A percentile compares a stretch with the other conserved stretches of the same genome.
Conservation (phyloP, 352 stramenopile species). For the Poterioochromonas sp. region DNA sequence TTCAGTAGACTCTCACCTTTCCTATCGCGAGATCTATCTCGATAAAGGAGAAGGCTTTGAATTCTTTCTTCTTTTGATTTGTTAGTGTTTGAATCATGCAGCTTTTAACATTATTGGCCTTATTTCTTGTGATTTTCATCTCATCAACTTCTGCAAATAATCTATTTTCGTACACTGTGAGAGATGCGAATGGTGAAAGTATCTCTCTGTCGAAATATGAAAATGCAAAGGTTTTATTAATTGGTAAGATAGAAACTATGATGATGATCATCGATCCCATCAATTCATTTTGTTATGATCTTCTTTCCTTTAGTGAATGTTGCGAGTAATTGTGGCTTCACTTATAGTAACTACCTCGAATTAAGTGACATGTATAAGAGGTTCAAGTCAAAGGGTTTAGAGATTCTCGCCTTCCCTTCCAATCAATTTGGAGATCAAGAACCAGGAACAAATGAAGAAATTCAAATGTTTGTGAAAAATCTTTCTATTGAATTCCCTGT, state of each 20-base stretch:
- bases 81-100: too few species aligned
- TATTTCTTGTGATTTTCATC: not conserved
- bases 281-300: not conserved
- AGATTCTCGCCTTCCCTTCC: slow-evolving; percentile 55
- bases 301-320: slow-evolving; percentile 46
- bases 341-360: slow-evolving; percentile 51
- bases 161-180: not conserved
- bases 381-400: slow-evolving; percentile 46
- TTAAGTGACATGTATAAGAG: slow-evolving; percentile 49
- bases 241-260: slow-evolving; percentile 10
- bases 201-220: not conserved
- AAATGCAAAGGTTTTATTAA: not conserved
- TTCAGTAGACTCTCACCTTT: too few species aligned
- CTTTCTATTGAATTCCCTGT: not conserved
- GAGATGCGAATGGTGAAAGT: not conserved
- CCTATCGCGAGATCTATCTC: too few species aligned
- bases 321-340: slow-evolving; percentile 50
- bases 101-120: too few species aligned
- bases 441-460: slow-evolving; percentile 52
- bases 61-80: too few species aligned
- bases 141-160: not conserved
- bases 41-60: too few species aligned
- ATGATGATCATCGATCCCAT: not conserved
- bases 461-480: slow-evolving; percentile 36
- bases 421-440: slow-evolving; percentile 57